Evolutionary conservation across 768 basidiomycete genomes (phyloP).

Genomic region (Tylopilus vinaceipallidus): DNA sequence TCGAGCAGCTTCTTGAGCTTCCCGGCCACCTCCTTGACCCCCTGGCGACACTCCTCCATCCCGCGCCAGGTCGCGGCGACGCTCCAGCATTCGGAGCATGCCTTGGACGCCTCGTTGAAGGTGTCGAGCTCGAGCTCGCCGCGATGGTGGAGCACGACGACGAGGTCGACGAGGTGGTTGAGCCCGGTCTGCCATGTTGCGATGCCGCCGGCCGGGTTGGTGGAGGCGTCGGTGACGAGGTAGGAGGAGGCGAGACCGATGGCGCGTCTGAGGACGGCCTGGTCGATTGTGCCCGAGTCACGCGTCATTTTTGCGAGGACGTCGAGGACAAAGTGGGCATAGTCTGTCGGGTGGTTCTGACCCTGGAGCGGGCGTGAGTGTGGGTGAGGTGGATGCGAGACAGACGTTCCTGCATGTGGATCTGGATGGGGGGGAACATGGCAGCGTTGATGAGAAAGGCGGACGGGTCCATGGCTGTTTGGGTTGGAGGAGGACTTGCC

Average conservation of each 20-base stretch:
- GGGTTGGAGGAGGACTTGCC: slow-evolving; percentile 9
- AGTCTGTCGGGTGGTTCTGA: slow-evolving; percentile 54
- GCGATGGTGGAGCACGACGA: slow-evolving; percentile 65
- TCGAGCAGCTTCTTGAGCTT: slow-evolving; percentile 54
- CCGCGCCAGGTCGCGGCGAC: slow-evolving; percentile 67
- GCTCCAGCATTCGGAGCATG: slow-evolving; percentile 82
- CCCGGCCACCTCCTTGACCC: slow-evolving; percentile 56
- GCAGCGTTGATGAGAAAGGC: slow-evolving; percentile 12
- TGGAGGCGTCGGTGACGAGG: slow-evolving; percentile 71
- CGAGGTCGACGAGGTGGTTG: slow-evolving; percentile 65
- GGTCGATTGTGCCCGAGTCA: slow-evolving; percentile 51
- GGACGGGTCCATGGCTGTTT: slow-evolving; percentile 27
- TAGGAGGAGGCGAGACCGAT: slow-evolving; percentile 75
- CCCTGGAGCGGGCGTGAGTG: slow-evolving; percentile 15
- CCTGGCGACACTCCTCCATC: slow-evolving; percentile 60
- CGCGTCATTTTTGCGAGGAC: slow-evolving; percentile 52
- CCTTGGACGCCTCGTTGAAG: slow-evolving; percentile 54
- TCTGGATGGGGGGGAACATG: slow-evolving; percentile 24
- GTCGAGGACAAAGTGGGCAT: slow-evolving; percentile 54
- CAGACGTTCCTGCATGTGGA: slow-evolving; percentile 32
- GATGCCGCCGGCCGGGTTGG: slow-evolving; percentile 54
- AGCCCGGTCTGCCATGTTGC: slow-evolving; percentile 67
- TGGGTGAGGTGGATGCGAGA: background rate
- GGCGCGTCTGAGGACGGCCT: slow-evolving; percentile 58
- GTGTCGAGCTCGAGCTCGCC: slow-evolving; percentile 77